Evolutionary conservation across 257 asterid species (phyloP).

Genomic region (Buddleja alternifolia): DNA sequence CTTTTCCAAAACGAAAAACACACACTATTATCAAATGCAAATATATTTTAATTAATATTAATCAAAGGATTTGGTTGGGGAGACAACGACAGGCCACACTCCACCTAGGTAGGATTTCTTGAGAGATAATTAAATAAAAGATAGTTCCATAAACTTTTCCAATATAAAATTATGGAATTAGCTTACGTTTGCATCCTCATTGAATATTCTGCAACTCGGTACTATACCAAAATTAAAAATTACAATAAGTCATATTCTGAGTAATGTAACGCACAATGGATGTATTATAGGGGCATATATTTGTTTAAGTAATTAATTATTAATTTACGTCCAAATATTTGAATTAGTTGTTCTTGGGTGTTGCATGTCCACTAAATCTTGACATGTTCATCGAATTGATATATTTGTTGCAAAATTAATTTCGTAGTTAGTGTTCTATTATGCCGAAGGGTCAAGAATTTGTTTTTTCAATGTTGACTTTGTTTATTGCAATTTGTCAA

Average conservation of each 20-base stretch:
- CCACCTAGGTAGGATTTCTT: conserved; percentile 31
- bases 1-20: neutral
- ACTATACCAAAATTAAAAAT: neutral
- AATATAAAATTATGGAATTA: conserved; percentile 3
- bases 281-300: neutral
- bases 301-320: neutral
- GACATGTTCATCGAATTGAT: conserved; percentile 3
- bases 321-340: neutral
- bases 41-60: conserved; percentile 8
- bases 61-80: conserved; percentile 19
- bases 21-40: neutral
- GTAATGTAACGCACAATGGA: neutral
- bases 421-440: conserved; percentile 15
- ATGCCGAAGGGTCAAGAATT: conserved; percentile 27
- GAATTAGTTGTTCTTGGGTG: neutral
- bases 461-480: neutral
- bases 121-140: neutral
- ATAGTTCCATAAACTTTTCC: neutral
- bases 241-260: neutral
- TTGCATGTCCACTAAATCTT: neutral
- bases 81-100: conserved; percentile 28
- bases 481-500: neutral
- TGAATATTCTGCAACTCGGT: conserved; percentile 32
- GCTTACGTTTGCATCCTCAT: conserved; percentile 23
- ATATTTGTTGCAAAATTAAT: neutral